Evolutionary conservation across 768 basidiomycete species (phyloP).

Genomic region (Lentinula edodes): DNA sequence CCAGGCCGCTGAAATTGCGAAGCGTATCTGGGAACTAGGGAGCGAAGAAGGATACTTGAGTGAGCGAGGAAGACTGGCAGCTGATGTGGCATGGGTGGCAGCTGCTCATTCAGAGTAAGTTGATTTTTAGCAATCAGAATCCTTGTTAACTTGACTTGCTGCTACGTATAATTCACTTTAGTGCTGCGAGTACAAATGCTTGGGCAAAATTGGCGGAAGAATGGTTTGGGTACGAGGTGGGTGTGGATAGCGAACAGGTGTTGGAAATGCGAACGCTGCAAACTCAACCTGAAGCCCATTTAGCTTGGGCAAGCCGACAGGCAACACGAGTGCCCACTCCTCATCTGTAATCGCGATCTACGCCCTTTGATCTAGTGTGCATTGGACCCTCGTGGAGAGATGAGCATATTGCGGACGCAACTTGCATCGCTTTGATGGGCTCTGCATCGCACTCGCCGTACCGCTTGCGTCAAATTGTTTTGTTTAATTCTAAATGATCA

Average conservation of each 20-base stretch:
- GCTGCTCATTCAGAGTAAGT: slow-evolving; percentile 62
- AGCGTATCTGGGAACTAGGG: slow-evolving; percentile 51
- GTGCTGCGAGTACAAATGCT: slow-evolving; percentile 35
- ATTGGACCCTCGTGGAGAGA: too few relatives aligned
- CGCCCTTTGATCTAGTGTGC: too few relatives aligned
- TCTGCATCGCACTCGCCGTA: too few relatives aligned
- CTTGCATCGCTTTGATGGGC: too few relatives aligned
- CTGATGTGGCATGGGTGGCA: slow-evolving; percentile 55
- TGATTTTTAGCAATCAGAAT: too few relatives aligned
- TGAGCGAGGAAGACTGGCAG: slow-evolving; percentile 57
- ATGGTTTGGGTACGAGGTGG: slow-evolving; percentile 58
- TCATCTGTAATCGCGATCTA: too few relatives aligned
- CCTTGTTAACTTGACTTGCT: too few relatives aligned
- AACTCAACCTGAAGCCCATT: slow-evolving; percentile 33
- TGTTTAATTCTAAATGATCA: too few relatives aligned
- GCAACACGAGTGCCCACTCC: slow-evolving; percentile 28
- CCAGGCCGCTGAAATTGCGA: slow-evolving; percentile 43
- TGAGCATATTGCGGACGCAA: too few relatives aligned
- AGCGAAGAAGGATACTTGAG: slow-evolving; percentile 64
- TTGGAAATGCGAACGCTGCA: slow-evolving; percentile 30
- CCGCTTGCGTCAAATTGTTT: too few relatives aligned
- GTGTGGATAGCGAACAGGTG: slow-evolving; percentile 46
- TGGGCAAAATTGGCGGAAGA: slow-evolving; percentile 46
- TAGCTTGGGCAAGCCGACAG: slow-evolving; percentile 43
- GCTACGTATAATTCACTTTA: slow-evolving; percentile 13